Percentiles rank a stretch among this genome's conserved stretches.
Evolutionary conservation across 345 rosid genomes (phyloP).

Genomic region (Cardiospermum halicacabum): DNA sequence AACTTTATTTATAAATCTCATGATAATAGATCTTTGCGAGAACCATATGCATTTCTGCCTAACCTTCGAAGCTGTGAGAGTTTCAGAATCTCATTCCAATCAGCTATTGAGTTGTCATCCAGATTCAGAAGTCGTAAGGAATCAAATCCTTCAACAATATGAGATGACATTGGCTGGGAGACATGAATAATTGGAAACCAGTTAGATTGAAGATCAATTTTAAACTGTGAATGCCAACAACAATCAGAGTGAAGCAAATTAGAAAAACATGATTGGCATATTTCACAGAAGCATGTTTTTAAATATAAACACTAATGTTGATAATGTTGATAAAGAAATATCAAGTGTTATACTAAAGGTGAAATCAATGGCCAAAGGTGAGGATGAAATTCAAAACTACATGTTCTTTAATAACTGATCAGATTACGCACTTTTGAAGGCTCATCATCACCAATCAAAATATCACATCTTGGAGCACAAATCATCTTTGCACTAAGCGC

Average conservation of each 20-base stretch:
- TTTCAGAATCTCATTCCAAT: constrained; percentile 80
- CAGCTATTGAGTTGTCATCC: constrained; percentile 75
- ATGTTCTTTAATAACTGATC: neutral
- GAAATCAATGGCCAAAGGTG: neutral
- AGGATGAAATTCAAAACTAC: neutral
- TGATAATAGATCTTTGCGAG: constrained; percentile 2
- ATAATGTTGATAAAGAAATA: neutral
- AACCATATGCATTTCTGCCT: constrained; percentile 21
- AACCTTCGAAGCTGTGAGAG: constrained; percentile 72
- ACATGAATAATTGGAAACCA: neutral
- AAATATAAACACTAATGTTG: neutral
- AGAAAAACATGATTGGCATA: neutral
- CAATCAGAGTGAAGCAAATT: neutral
- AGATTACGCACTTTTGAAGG: neutral
- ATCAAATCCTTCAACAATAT: constrained; percentile 48
- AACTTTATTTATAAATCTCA: neutral
- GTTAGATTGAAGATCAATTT: neutral
- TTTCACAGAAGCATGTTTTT: neutral
- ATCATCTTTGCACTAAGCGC: neutral
- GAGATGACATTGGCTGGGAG: constrained; percentile 43
- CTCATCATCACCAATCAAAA: neutral
- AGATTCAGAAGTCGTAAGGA: constrained; percentile 76
- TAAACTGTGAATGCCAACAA: neutral
- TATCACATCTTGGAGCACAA: neutral
- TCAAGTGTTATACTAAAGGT: neutral